Conservation (phyloP, 768 basidiomycete genomes). For the Boletus tylopilopsis region DNA sequence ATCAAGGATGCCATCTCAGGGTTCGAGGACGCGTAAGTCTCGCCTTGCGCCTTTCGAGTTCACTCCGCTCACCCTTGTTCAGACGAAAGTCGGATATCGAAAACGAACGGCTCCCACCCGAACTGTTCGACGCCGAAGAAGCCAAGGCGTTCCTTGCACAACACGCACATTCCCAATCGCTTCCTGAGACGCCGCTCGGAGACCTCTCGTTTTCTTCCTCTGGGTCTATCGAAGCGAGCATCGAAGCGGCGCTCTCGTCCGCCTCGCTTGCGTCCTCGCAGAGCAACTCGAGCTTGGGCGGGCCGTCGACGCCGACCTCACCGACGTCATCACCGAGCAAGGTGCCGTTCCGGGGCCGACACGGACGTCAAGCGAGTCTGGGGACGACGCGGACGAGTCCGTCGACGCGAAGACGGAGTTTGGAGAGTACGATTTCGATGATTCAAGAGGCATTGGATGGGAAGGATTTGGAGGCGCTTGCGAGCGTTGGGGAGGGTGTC, state of each 20-base stretch:
- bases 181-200: conserved; percentile 52
- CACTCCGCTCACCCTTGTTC: neutral
- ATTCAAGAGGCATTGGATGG: conserved; percentile 93
- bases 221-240: conserved; percentile 39
- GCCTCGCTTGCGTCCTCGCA: conserved; percentile 23
- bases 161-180: conserved; percentile 31
- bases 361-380: conserved; percentile 49
- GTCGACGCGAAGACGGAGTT: conserved; percentile 82
- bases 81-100: conserved; percentile 98
- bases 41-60: neutral
- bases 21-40: conserved; percentile 92
- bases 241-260: conserved; percentile 30
- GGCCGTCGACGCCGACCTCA: conserved; percentile 26
- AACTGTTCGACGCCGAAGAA: conserved; percentile 79
- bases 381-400: conserved; percentile 93
- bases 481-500: neutral
- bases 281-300: conserved; percentile 19
- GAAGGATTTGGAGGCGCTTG: conserved; percentile 38
- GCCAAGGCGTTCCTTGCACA: conserved; percentile 56
- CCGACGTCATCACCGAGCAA: conserved; percentile 45
- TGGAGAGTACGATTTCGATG: conserved; percentile 94
- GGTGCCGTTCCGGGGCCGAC: conserved; percentile 63
- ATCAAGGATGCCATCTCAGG: conserved; percentile 92
- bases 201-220: conserved; percentile 45
- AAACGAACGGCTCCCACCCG: conserved; percentile 97